These are phyloP conservation scores for Hanseniaspora occidentalis DNA, from an alignment of 805 yeast genomes.

Conservation along the genomic window DNA sequence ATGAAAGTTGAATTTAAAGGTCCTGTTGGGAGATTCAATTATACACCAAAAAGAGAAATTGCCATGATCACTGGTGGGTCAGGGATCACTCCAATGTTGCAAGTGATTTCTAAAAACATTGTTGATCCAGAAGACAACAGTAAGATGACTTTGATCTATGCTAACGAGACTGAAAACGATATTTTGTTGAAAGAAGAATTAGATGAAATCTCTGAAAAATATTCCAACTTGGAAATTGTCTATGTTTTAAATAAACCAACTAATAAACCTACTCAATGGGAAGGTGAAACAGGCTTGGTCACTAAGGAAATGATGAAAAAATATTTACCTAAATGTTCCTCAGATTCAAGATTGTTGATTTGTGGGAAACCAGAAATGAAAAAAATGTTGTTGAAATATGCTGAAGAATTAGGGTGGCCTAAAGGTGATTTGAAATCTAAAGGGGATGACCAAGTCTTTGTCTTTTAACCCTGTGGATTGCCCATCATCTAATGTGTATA, in stretches of 20 bases:
- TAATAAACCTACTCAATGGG: conserved; percentile 28
- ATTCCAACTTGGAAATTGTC: conserved; percentile 49
- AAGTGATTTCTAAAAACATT: conserved; percentile 57
- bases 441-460: conserved; percentile 45
- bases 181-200: conserved; percentile 60
- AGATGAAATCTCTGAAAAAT: conserved; percentile 52
- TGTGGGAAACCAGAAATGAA: conserved; percentile 73
- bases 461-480: conserved; percentile 27
- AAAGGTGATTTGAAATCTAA: conserved; percentile 32
- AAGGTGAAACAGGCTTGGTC: conserved; percentile 46
- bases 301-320: conserved; percentile 43
- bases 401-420: conserved; percentile 49
- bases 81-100: conserved; percentile 83
- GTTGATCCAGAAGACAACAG: conserved; percentile 60
- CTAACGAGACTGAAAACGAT: conserved; percentile 68
- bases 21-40: conserved; percentile 59
- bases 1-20: conserved; percentile 61
- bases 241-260: conserved; percentile 46
- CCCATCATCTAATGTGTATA: neutral
- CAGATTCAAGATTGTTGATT: conserved; percentile 44
- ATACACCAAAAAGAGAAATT: conserved; percentile 48
- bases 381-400: conserved; percentile 33
- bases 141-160: conserved; percentile 48
- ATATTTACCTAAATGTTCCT: conserved; percentile 38
- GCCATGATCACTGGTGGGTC: conserved; percentile 76